Conservation (phyloP, 2,329 filamentous ascomycete genomes). For the Calonectria hawksworthii region DNA sequence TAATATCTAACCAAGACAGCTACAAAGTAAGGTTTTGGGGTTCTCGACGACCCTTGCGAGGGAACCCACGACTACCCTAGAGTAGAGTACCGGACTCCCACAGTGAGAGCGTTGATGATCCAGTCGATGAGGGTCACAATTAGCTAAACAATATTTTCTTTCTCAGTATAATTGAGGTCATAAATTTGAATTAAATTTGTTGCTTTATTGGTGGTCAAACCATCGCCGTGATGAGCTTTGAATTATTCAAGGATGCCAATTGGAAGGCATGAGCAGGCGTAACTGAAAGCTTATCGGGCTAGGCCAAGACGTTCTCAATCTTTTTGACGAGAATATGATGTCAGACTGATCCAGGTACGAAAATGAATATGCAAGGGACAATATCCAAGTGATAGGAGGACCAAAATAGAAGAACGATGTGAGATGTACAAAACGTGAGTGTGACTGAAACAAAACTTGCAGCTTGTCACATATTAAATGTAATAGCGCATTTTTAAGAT, state of each 20-base stretch:
- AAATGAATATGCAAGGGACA: background rate
- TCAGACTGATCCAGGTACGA: background rate
- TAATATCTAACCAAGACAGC: slow-evolving; percentile 32
- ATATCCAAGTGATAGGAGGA: background rate
- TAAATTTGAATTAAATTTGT: background rate
- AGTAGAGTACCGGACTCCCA: slow-evolving; percentile 54
- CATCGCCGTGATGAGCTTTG: slow-evolving; percentile 24
- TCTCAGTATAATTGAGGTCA: slow-evolving; percentile 71
- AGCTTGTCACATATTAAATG: too few species aligned
- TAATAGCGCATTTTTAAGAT: too few species aligned
- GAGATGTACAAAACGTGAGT: too few species aligned
- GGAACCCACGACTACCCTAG: background rate
- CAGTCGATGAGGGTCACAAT: slow-evolving; percentile 75
- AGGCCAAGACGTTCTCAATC: slow-evolving; percentile 37
- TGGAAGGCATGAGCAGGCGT: slow-evolving; percentile 39
- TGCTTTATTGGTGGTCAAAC: slow-evolving; percentile 29
- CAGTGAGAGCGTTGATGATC: slow-evolving; percentile 77
- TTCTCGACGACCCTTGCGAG: background rate
- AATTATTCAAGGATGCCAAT: slow-evolving; percentile 37
- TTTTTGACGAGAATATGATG: slow-evolving; percentile 30
- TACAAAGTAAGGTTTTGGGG: too few species aligned
- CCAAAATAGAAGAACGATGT: background rate
- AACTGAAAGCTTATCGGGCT: slow-evolving; percentile 38
- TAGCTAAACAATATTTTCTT: slow-evolving; percentile 70
- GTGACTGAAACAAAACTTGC: background rate